Evolutionary conservation across 768 basidiomycete species (phyloP).

Genomic region (Trametes gibbosa): DNA sequence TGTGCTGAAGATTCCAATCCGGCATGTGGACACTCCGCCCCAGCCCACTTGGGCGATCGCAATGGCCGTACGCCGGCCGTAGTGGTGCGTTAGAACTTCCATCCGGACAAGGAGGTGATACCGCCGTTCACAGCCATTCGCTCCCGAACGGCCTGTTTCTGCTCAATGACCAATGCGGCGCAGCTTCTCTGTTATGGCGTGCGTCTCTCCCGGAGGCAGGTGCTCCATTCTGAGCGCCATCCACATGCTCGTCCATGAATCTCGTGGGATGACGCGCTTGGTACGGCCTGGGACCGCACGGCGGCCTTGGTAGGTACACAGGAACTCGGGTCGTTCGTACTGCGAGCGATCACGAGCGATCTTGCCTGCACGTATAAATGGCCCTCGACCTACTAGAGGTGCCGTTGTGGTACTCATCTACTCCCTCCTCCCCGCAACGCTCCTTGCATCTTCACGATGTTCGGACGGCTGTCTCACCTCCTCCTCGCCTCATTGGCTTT

Average conservation of each 20-base stretch:
- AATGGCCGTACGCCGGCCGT: not conserved
- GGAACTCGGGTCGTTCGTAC: not conserved
- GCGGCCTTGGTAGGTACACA: not conserved
- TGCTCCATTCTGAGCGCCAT: not conserved
- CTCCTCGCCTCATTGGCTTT: constrained; percentile 12
- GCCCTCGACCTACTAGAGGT: not conserved
- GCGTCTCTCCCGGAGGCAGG: not conserved
- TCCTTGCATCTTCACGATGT: not conserved
- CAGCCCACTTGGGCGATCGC: not conserved
- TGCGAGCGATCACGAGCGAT: not conserved
- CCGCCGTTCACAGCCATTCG: not conserved
- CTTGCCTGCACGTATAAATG: constrained; percentile 10
- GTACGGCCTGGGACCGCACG: not conserved
- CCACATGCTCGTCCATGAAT: not conserved
- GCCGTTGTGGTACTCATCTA: not conserved
- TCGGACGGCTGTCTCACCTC: constrained; percentile 5
- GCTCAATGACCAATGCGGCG: not conserved
- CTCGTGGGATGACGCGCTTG: constrained; percentile 7
- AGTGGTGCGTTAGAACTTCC: constrained; percentile 1
- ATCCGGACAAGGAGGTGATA: not conserved
- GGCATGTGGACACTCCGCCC: not conserved
- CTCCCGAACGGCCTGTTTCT: not conserved
- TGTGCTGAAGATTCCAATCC: not conserved
- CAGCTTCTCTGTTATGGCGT: not conserved
- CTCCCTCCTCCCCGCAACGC: not conserved